These are phyloP conservation scores for Globisporangium heterothallicum DNA, from an alignment of 352 stramenopile species.

Conservation along the genomic window DNA sequence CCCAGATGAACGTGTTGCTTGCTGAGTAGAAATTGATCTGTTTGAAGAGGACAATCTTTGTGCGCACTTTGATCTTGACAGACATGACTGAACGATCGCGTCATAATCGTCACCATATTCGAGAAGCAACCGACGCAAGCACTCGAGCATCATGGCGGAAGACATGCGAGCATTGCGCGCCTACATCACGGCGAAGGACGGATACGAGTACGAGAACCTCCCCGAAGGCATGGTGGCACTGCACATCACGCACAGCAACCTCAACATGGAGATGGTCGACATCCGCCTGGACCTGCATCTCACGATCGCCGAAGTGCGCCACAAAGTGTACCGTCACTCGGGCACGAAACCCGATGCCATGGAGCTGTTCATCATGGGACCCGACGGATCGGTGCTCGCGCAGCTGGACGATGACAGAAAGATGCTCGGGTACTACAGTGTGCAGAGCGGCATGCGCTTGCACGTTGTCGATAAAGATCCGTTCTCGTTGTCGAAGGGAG, in stretches of 20 bases:
- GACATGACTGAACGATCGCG: too few relatives aligned
- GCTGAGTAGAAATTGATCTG: too few relatives aligned
- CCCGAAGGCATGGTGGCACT: slow-evolving; percentile 89
- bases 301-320: slow-evolving; percentile 85
- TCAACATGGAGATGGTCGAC: slow-evolving; percentile 96
- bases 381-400: slow-evolving; percentile 38
- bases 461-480: slow-evolving; percentile 96
- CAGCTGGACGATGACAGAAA: slow-evolving; percentile 67
- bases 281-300: slow-evolving; percentile 94
- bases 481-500: slow-evolving; percentile 91
- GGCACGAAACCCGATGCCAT: slow-evolving; percentile 92
- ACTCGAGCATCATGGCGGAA: slow-evolving; percentile 54
- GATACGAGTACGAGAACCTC: slow-evolving; percentile 79
- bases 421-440: slow-evolving; percentile 91
- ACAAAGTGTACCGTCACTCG: slow-evolving; percentile 94
- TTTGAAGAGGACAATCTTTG: too few relatives aligned
- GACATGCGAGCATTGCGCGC: slow-evolving; percentile 65
- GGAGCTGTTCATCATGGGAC: slow-evolving; percentile 59
- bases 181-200: slow-evolving; percentile 86
- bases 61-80: too few relatives aligned
- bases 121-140: background rate
- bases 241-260: slow-evolving; percentile 97
- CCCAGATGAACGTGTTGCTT: too few relatives aligned
- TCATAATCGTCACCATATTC: background rate
- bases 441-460: slow-evolving; percentile 90